These are phyloP conservation scores for Trichoderma semiorbis DNA, from an alignment of 2,329 filamentous ascomycete genomes.

Conservation along the genomic window DNA sequence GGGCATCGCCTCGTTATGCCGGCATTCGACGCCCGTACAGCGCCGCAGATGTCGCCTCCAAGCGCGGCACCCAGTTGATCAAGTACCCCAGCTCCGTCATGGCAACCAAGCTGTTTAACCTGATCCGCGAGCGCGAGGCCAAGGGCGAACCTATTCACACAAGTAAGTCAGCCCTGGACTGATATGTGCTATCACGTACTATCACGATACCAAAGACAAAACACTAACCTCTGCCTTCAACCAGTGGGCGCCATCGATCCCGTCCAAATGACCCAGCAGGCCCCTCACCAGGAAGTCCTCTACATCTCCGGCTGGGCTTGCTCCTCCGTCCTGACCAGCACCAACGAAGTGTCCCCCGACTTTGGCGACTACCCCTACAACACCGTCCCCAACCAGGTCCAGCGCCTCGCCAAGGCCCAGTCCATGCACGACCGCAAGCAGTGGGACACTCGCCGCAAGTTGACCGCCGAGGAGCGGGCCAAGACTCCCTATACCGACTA, in stretches of 20 bases:
- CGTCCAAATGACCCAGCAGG: conserved; percentile 99
- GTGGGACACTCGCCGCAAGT: conserved; percentile 78
- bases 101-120: conserved; percentile 90
- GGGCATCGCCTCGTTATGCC: conserved; percentile 76
- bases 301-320: conserved; percentile 98
- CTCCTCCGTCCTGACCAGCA: conserved; percentile 85
- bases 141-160: conserved; percentile 90
- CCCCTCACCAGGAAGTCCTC: conserved; percentile 89
- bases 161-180: conserved; percentile 51
- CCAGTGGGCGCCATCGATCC: conserved; percentile 95
- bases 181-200: neutral
- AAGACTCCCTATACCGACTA: conserved; percentile 85
- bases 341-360: conserved; percentile 95
- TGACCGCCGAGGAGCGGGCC: conserved; percentile 69
- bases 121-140: conserved; percentile 73
- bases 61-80: conserved; percentile 83
- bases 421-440: conserved; percentile 96
- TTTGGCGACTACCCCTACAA: conserved; percentile 99
- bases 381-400: conserved; percentile 96
- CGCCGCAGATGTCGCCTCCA: conserved; percentile 86
- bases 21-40: conserved; percentile 92
- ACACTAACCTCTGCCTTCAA: neutral
- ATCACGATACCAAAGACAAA: too few species aligned
- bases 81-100: conserved; percentile 90
- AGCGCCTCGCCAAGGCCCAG: conserved; percentile 93